Percentiles rank a stretch among this genome's conserved stretches.
phyloP scores from a whole-genome alignment of 805 yeast genomes.

The Kluyveromyces starmeri region DNA sequence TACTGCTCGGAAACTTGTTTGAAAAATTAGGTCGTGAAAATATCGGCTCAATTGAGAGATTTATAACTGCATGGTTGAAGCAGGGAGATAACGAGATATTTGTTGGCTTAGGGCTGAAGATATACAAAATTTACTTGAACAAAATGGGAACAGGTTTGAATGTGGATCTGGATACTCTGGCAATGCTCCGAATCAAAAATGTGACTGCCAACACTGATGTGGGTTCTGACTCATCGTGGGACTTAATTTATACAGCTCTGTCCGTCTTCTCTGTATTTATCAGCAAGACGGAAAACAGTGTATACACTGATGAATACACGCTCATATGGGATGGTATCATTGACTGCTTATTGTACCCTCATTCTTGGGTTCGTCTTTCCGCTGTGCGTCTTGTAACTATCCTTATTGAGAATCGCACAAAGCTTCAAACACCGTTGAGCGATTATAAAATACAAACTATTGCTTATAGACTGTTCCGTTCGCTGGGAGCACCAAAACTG shows the following conservation, averaged over 20 bases:
- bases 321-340: slow-evolving; percentile 44
- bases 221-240: slow-evolving; percentile 58
- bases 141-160: slow-evolving; percentile 37
- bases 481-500: slow-evolving; percentile 70
- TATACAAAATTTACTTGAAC: slow-evolving; percentile 52
- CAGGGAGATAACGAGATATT: slow-evolving; percentile 45
- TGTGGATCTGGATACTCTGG: slow-evolving; percentile 34
- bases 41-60: slow-evolving; percentile 29
- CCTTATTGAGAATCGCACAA: slow-evolving; percentile 36
- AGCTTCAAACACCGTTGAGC: slow-evolving; percentile 28
- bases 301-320: slow-evolving; percentile 27
- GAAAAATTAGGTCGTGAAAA: slow-evolving; percentile 36
- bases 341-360: slow-evolving; percentile 66
- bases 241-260: slow-evolving; percentile 59
- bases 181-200: slow-evolving; percentile 29
- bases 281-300: slow-evolving; percentile 28
- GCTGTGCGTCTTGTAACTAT: slow-evolving; percentile 52
- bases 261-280: slow-evolving; percentile 39
- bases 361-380: slow-evolving; percentile 77
- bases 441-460: slow-evolving; percentile 53
- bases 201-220: slow-evolving; percentile 30
- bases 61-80: slow-evolving; percentile 51
- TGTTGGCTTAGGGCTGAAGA: slow-evolving; percentile 63
- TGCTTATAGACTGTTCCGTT: slow-evolving; percentile 62
- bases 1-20: slow-evolving; percentile 48